Evolutionary conservation across 2,329 filamentous ascomycete species (phyloP).

Genomic region (Sclerotinia nivalis): DNA sequence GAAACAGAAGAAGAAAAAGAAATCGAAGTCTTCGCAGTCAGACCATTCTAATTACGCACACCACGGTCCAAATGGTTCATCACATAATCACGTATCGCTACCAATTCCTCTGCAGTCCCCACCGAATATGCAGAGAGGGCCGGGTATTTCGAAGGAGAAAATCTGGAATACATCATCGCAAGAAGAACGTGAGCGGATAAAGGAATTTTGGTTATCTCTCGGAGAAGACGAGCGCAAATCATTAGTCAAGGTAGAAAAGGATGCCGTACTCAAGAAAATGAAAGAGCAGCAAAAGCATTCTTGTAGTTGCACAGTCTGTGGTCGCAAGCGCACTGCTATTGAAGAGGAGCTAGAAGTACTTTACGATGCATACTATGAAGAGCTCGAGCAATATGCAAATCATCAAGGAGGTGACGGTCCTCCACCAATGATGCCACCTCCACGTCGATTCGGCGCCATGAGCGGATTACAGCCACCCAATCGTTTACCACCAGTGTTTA

Average conservation of each 20-base stretch:
- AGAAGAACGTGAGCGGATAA: conserved; percentile 95
- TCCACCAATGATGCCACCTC: conserved; percentile 66
- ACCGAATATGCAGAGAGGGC: conserved; percentile 44
- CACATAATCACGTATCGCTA: conserved; percentile 38
- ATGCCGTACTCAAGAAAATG: conserved; percentile 97
- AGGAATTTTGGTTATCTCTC: conserved; percentile 95
- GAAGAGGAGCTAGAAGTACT: conserved; percentile 97
- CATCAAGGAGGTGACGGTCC: conserved; percentile 71
- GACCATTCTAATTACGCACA: conserved; percentile 34
- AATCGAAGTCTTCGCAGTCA: conserved; percentile 35
- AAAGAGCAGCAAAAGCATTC: conserved; percentile 99
- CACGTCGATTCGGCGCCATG: conserved; percentile 61
- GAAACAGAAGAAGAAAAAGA: conserved; percentile 47
- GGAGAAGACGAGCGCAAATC: conserved; percentile 94
- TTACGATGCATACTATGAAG: conserved; percentile 98
- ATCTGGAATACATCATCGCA: conserved; percentile 97
- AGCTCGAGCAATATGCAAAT: conserved; percentile 96
- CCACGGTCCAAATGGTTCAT: conserved; percentile 34
- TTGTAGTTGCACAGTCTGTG: conserved; percentile 96
- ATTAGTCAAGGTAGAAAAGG: conserved; percentile 96
- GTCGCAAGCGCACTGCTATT: conserved; percentile 92
- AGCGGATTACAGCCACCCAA: conserved; percentile 57
- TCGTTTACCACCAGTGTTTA: conserved; percentile 58
- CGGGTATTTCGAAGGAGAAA: conserved; percentile 62
- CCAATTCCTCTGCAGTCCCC: conserved; percentile 42